Evolutionary conservation across 1,284 basidiomycete species (phyloP), one percentile per base, ranked within the genome.

Genomic region (Calocybe gambosa): DNA sequence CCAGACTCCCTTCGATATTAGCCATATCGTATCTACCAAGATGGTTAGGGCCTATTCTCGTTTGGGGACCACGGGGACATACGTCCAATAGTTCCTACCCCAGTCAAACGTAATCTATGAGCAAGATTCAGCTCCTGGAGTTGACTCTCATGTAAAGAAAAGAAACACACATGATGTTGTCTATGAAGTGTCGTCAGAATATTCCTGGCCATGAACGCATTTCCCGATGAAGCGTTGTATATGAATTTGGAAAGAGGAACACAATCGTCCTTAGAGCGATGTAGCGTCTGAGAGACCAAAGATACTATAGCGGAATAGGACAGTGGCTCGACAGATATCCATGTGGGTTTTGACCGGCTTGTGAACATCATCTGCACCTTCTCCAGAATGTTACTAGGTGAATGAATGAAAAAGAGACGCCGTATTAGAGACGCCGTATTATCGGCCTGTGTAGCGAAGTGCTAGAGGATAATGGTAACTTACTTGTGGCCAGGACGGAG

Each of bases 31-130:
- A 83, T 42, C 78, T 79, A 41, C 20, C 41, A 45, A 29, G 33
- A 15, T 4, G 35, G 18, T 37, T 25, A 31, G 25, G 37, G 23
- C 31, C 37, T 49, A 34, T n/a, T 37, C 21, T 16, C n/a, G 47
- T 16, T 28, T 43, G 19, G 49, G 16, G 47, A 10, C 37, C 20
- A 12, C 5, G 6, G n/a, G 26, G 9, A 70, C 78, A 46, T 56
- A 82, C 77, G 72, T 66, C 82, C 82, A 85, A 46, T 70, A 56
- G 55, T 85, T 85, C 38, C 60, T 63, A 28, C 78, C 75, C 75
- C 74, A 78, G 47, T 79, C 69, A 53, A 80, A 84, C 23, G 61
- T 70, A 43, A 83, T 80, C 79, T 82, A 45, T 41, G 15, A 19
- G 28, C 28, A 15, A 31, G 36, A 20, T 53, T 44, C 38, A 46